Percentiles rank a stretch among this genome's conserved stretches.
These are phyloP conservation scores for Chaetomiaceae sp. DNA, from an alignment of 2,329 filamentous ascomycete species.

Conservation along the genomic window DNA sequence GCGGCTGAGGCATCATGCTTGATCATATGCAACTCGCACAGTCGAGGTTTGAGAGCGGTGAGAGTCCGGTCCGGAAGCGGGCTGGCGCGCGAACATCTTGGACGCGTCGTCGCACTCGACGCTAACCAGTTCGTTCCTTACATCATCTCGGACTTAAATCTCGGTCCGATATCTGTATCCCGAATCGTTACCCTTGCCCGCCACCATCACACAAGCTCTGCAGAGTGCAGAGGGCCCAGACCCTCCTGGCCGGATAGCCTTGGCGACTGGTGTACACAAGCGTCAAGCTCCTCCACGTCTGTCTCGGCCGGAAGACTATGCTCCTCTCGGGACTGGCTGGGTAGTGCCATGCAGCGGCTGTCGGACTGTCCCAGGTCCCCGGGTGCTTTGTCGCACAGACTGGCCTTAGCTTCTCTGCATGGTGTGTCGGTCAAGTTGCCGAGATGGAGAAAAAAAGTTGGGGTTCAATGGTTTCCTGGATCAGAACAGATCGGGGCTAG, in stretches of 20 bases:
- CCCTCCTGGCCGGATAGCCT: neutral
- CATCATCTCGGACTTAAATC: slow-evolving; percentile 6
- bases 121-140: neutral
- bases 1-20: neutral
- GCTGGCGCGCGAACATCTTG: too few relatives aligned
- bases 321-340: neutral
- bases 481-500: neutral
- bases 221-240: neutral
- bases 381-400: neutral
- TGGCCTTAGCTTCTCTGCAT: neutral
- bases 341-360: neutral
- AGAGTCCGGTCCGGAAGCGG: neutral
- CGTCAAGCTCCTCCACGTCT: neutral
- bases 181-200: neutral
- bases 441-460: neutral
- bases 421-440: slow-evolving; percentile 1
- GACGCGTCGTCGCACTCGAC: neutral
- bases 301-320: slow-evolving; percentile 7
- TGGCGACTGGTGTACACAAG: neutral
- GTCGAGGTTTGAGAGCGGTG: neutral
- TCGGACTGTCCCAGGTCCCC: neutral
- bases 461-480: neutral
- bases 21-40: neutral
- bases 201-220: neutral
- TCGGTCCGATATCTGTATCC: slow-evolving; percentile 12